phyloP scores from a whole-genome alignment of 169 alveolate genomes.

The Eimeria acervulina region DNA sequence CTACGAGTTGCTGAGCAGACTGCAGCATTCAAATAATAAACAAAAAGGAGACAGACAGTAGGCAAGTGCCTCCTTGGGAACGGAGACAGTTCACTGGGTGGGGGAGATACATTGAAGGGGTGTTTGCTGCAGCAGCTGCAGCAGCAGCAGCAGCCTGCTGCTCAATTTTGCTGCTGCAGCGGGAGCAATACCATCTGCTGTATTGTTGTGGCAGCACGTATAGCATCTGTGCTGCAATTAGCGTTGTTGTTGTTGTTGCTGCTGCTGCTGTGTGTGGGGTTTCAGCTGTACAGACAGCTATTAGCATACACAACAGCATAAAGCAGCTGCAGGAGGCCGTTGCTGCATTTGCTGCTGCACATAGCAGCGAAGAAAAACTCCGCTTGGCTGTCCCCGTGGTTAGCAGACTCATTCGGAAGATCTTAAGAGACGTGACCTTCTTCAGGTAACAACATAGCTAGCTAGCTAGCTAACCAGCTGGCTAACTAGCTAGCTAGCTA shows the following conservation, averaged over 20 bases:
- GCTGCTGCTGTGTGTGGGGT: background rate
- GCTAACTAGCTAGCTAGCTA: background rate
- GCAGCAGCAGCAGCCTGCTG: too few relatives aligned
- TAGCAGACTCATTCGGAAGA: constrained; percentile 88
- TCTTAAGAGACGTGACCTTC: constrained; percentile 91
- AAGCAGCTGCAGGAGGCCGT: constrained; percentile 28
- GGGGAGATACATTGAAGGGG: too few relatives aligned
- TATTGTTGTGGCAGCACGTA: background rate
- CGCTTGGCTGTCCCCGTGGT: constrained; percentile 92
- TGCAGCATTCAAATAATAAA: too few relatives aligned
- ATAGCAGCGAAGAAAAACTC: constrained; percentile 89
- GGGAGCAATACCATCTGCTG: background rate
- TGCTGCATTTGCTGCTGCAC: constrained; percentile 58
- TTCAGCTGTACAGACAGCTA: constrained; percentile 45
- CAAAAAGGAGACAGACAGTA: too few relatives aligned
- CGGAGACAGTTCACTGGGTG: too few relatives aligned
- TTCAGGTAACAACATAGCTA: constrained; percentile 45
- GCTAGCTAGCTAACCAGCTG: background rate
- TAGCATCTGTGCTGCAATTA: background rate
- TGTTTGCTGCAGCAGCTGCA: too few relatives aligned
- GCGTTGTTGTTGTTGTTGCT: background rate
- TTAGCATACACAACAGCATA: constrained; percentile 14
- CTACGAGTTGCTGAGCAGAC: too few relatives aligned
- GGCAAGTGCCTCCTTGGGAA: too few relatives aligned
- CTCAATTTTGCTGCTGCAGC: background rate